These are phyloP conservation scores for Tausonia pullulans DNA, from an alignment of 1,284 basidiomycete species.

Conservation along the genomic window DNA sequence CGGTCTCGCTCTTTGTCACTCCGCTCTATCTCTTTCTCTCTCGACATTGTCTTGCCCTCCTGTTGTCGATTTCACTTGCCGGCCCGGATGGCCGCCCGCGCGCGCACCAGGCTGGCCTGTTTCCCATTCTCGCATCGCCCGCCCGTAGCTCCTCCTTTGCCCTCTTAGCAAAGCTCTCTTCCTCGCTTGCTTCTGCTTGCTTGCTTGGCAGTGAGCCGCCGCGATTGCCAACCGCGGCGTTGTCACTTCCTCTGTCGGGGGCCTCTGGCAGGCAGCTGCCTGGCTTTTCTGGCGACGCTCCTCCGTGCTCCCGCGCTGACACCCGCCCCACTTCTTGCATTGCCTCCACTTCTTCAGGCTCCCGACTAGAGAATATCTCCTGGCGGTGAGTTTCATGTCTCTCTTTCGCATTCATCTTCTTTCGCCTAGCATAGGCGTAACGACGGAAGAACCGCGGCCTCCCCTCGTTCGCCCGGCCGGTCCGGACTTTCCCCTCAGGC, in stretches of 20 bases:
- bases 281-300: too few relatives aligned
- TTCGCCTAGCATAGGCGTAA: too few relatives aligned
- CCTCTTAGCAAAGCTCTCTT: neutral
- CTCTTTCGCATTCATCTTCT: neutral
- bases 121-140: neutral
- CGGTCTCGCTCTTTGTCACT: neutral
- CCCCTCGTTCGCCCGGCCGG: too few relatives aligned
- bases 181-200: neutral
- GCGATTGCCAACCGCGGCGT: neutral
- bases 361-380: constrained; percentile 8
- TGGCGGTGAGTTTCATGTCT: constrained; percentile 5
- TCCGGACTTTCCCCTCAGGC: too few relatives aligned
- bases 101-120: too few relatives aligned
- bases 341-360: neutral
- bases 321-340: neutral
- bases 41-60: too few relatives aligned
- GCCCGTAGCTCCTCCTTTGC: neutral
- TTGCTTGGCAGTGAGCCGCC: neutral
- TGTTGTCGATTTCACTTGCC: too few relatives aligned
- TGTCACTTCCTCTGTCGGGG: too few relatives aligned
- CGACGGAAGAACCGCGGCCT: too few relatives aligned
- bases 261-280: too few relatives aligned
- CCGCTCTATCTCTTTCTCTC: neutral
- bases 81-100: too few relatives aligned
- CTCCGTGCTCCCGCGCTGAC: too few relatives aligned